Evolutionary conservation across 345 rosid species (phyloP).

Genomic region (Citrus inodora): DNA sequence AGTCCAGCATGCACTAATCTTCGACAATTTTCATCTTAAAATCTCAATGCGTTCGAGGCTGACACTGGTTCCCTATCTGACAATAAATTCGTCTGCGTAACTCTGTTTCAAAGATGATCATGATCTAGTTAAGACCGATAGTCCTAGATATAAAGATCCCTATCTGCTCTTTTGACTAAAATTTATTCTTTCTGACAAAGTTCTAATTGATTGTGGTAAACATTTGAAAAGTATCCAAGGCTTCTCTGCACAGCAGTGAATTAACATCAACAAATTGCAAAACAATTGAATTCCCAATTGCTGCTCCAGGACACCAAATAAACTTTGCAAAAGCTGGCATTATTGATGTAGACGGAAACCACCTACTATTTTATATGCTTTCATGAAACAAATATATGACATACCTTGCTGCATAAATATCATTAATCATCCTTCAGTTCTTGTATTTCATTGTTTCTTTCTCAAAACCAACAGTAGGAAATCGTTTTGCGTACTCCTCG

Average conservation of each 20-base stretch:
- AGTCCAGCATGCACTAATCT: background rate
- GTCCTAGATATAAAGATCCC: background rate
- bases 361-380: background rate
- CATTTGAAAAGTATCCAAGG: background rate
- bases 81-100: constrained; percentile 9
- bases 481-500: constrained; percentile 78
- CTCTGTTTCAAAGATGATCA: background rate
- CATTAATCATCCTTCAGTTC: constrained; percentile 31
- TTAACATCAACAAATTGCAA: background rate
- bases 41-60: background rate
- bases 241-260: background rate
- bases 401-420: constrained; percentile 22
- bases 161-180: background rate
- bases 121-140: background rate
- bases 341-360: background rate
- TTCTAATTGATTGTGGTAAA: background rate
- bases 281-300: background rate
- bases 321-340: constrained; percentile 1
- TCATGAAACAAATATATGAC: background rate
- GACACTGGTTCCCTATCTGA: background rate
- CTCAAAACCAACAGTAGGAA: constrained; percentile 87
- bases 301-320: background rate
- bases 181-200: background rate
- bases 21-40: too few relatives aligned
- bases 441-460: constrained; percentile 88